These are phyloP conservation scores for rapeseed (Brassica napus) DNA, from an alignment of 345 rosid species.

Conservation along the genomic window Da-Ae NC_063451.1:31720501-31721000, in stretches of 20 bases:
- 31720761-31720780: conserved; percentile 38
- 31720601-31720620: conserved; percentile 41
- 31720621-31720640: conserved; percentile 43
- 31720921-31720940: not conserved
- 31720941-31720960: conserved; percentile 13
- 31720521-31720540: conserved; percentile 34
- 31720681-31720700: conserved; percentile 46
- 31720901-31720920: not conserved
- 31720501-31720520: conserved; percentile 58
- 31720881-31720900: conserved; percentile 61
- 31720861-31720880: conserved; percentile 66
- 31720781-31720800: conserved; percentile 39
- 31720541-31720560: conserved; percentile 42
- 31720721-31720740: conserved; percentile 60
- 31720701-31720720: conserved; percentile 58
- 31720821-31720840: conserved; percentile 72
- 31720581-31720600: conserved; percentile 24
- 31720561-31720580: conserved; percentile 37
- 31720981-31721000: conserved; percentile 87
- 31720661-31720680: conserved; percentile 27
- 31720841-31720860: conserved; percentile 90
- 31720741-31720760: conserved; percentile 43
- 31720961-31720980: conserved; percentile 52
- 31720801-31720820: conserved; percentile 68
- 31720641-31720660: conserved; percentile 56